A percentile compares a stretch with the other conserved stretches of the same genome.
Evolutionary conservation across 1,284 basidiomycete species (phyloP).

Genomic region (Leccinum pachyderme): DNA sequence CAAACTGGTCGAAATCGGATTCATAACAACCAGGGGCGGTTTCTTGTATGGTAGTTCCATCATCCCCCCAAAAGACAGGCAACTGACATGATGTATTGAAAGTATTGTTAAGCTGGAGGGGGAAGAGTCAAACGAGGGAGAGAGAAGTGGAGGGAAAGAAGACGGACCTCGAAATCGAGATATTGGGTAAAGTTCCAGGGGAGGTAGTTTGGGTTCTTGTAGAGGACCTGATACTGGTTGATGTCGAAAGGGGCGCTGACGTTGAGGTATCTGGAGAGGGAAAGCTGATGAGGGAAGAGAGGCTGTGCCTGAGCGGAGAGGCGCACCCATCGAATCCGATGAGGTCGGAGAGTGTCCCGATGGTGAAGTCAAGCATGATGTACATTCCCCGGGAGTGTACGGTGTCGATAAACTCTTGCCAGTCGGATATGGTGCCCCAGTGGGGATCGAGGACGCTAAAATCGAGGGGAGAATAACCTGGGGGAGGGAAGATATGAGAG

Average conservation of each 20-base stretch:
- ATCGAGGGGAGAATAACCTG: constrained; percentile 90
- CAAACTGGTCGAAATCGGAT: constrained; percentile 90
- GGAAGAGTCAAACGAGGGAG: neutral
- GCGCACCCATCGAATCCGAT: constrained; percentile 78
- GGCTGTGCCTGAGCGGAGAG: constrained; percentile 2
- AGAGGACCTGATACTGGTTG: constrained; percentile 70
- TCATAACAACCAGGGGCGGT: constrained; percentile 63
- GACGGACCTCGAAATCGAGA: constrained; percentile 68
- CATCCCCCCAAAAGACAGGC: constrained; percentile 78
- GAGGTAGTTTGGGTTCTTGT: constrained; percentile 73
- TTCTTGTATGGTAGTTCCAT: constrained; percentile 61
- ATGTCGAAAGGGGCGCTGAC: constrained; percentile 75
- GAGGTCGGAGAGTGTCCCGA: constrained; percentile 87
- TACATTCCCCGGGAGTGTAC: constrained; percentile 85
- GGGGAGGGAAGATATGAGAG: constrained; percentile 11
- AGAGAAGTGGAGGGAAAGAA: constrained; percentile 1
- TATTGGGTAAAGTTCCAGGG: constrained; percentile 87
- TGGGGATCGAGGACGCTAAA: constrained; percentile 88
- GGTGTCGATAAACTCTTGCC: constrained; percentile 70
- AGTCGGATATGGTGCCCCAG: constrained; percentile 80
- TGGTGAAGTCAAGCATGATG: constrained; percentile 88
- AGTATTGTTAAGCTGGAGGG: constrained; percentile 54
- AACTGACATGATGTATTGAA: constrained; percentile 74
- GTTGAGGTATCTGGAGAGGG: constrained; percentile 64
- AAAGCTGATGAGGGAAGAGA: constrained; percentile 12